phyloP scores from a whole-genome alignment of 2,329 filamentous ascomycete species.

The Drechslerella coelobrocha region DNA sequence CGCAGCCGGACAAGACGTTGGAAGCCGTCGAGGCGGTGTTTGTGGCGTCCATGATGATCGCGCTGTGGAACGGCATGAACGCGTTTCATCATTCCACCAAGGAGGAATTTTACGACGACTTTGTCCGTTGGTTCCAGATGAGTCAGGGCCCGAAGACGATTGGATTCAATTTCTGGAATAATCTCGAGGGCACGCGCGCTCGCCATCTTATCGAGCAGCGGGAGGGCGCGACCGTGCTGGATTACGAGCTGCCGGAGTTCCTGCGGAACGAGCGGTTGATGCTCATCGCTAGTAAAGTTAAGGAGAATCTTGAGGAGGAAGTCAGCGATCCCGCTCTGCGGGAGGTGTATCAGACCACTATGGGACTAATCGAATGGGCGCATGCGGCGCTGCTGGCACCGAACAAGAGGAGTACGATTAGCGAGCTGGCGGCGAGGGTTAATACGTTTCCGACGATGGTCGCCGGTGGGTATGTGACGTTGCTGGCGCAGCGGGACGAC shows the following conservation, averaged over 20 bases:
- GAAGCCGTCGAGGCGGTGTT: slow-evolving; percentile 36
- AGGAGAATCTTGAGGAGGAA: slow-evolving; percentile 30
- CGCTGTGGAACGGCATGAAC: slow-evolving; percentile 48
- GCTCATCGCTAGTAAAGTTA: slow-evolving; percentile 37
- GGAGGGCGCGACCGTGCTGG: slow-evolving; percentile 39
- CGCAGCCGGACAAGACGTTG: slow-evolving; percentile 19
- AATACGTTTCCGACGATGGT: slow-evolving; percentile 48
- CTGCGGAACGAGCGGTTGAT: slow-evolving; percentile 34
- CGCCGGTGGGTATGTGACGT: slow-evolving; percentile 31
- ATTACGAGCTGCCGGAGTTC: slow-evolving; percentile 39
- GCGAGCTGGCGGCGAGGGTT: slow-evolving; percentile 27
- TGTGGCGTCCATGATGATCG: slow-evolving; percentile 44
- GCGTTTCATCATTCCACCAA: slow-evolving; percentile 46
- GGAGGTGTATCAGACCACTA: slow-evolving; percentile 29
- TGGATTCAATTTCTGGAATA: slow-evolving; percentile 31
- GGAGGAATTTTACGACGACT: slow-evolving; percentile 46
- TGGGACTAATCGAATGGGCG: slow-evolving; percentile 48
- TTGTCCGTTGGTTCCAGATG: slow-evolving; percentile 42
- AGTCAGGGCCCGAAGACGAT: slow-evolving; percentile 42
- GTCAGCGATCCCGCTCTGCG: slow-evolving; percentile 21
- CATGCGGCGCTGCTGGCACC: slow-evolving; percentile 32
- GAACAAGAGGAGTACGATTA: slow-evolving; percentile 8
- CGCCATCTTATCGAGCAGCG: slow-evolving; percentile 30
- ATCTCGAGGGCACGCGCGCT: slow-evolving; percentile 27
- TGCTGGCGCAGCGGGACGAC: slow-evolving; percentile 36